phyloP scores from a whole-genome alignment of 495 filamentous ascomycete species.

The Penicillium taxi region DNA sequence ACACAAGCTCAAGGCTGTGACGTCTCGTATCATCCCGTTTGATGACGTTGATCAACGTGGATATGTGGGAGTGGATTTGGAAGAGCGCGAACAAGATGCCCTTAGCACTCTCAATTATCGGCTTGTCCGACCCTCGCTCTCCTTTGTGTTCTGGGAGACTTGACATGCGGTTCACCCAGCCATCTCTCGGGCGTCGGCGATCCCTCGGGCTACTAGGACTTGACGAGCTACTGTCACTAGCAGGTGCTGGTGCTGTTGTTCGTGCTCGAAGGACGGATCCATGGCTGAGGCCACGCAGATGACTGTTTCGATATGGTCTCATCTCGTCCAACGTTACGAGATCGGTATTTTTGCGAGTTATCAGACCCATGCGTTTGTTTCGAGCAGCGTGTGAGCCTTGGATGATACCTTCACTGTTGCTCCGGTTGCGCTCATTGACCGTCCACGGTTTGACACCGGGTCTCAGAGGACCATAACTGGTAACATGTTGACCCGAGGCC shows the following conservation, averaged over 20 bases:
- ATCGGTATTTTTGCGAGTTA: conserved; percentile 66
- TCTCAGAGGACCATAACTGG: conserved; percentile 49
- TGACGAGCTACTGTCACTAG: conserved; percentile 41
- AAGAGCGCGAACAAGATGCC: conserved; percentile 81
- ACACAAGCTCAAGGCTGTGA: conserved; percentile 67
- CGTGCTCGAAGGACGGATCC: conserved; percentile 62
- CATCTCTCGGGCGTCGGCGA: conserved; percentile 39
- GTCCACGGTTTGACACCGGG: conserved; percentile 60
- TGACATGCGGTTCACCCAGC: conserved; percentile 67
- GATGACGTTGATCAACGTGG: conserved; percentile 61
- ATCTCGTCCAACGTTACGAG: conserved; percentile 69
- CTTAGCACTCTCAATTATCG: conserved; percentile 71
- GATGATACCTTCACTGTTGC: conserved; percentile 80
- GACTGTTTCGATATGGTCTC: conserved; percentile 64
- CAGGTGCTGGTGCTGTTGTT: conserved; percentile 32
- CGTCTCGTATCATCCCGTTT: conserved; percentile 58
- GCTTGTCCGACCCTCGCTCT: conserved; percentile 49
- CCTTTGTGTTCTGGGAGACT: conserved; percentile 76
- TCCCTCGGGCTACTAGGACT: conserved; percentile 53
- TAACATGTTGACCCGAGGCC: conserved; percentile 58
- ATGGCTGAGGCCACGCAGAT: conserved; percentile 74
- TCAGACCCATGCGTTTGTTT: conserved; percentile 75
- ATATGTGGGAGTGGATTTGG: conserved; percentile 69
- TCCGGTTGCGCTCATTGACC: conserved; percentile 74
- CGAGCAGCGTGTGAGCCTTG: conserved; percentile 49